phyloP scores from a whole-genome alignment of 1,284 basidiomycete genomes.

The Termitomyces sp. region DNA sequence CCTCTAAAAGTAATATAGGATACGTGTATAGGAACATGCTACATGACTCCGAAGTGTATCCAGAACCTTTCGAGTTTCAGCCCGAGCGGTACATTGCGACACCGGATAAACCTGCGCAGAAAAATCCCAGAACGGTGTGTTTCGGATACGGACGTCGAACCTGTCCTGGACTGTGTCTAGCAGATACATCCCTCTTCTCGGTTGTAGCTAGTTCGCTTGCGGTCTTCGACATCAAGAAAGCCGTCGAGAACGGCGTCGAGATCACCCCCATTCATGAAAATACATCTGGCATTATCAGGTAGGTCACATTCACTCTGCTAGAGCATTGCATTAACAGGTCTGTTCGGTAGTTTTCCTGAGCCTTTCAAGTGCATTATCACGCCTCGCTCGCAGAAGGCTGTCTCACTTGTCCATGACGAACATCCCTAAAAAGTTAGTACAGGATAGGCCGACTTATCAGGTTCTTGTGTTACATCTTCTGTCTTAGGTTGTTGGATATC shows the following conservation, averaged over 20 bases:
- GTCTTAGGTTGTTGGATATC: no score
- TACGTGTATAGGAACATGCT: conserved; percentile 24
- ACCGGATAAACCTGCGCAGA: conserved; percentile 17
- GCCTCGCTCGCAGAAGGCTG: conserved; percentile 26
- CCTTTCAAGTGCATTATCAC: conserved; percentile 33
- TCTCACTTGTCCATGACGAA: conserved; percentile 19
- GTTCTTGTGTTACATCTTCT: no score
- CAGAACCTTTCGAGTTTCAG: conserved; percentile 25
- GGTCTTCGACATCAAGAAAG: conserved; percentile 30
- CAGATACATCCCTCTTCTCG: conserved; percentile 34
- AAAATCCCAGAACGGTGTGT: conserved; percentile 23
- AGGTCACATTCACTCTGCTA: conserved; percentile 16
- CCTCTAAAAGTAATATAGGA: not conserved
- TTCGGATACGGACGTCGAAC: conserved; percentile 30
- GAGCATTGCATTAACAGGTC: not conserved
- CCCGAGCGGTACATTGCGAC: conserved; percentile 25
- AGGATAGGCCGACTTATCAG: no score
- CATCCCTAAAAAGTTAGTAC: conserved; percentile 1
- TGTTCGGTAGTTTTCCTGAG: conserved; percentile 23
- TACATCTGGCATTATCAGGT: conserved; percentile 39
- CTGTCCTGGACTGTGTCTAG: conserved; percentile 32
- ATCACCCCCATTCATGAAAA: conserved; percentile 35
- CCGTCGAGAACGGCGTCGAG: conserved; percentile 28
- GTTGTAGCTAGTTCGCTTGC: conserved; percentile 30
- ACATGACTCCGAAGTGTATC: conserved; percentile 25